These are phyloP conservation scores for Eucalyptus brandiana DNA, from an alignment of 345 rosid species.

Conservation along the genomic window DNA sequence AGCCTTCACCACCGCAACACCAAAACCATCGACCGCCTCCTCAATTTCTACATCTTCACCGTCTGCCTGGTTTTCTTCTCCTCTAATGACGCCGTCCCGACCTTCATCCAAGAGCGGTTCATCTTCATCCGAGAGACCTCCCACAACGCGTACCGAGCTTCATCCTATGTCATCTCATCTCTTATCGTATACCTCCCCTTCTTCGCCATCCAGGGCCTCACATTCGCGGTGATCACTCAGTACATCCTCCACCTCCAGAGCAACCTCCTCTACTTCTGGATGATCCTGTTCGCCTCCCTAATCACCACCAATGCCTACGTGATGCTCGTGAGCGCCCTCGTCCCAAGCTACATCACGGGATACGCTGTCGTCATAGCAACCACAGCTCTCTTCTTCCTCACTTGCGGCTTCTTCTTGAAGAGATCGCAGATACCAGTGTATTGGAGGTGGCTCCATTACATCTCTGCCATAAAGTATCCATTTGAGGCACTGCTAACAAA, in stretches of 20 bases:
- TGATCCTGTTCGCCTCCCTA: conserved; percentile 43
- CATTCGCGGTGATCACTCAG: conserved; percentile 31
- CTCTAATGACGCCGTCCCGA: conserved; percentile 62
- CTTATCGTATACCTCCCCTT: conserved; percentile 53
- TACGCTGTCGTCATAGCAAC: conserved; percentile 56
- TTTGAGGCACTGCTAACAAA: conserved; percentile 42
- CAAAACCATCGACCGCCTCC: conserved; percentile 27
- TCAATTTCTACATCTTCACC: conserved; percentile 57
- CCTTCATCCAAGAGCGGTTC: conserved; percentile 60
- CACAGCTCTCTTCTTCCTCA: conserved; percentile 56
- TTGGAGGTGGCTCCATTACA: conserved; percentile 61
- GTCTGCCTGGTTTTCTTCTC: conserved; percentile 58
- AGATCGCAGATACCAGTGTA: conserved; percentile 18
- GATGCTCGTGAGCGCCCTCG: conserved; percentile 64
- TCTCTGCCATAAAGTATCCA: conserved; percentile 58
- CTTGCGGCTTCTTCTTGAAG: conserved; percentile 52
- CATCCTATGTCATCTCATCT: conserved; percentile 50
- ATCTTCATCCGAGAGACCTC: conserved; percentile 63
- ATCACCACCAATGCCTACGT: conserved; percentile 53
- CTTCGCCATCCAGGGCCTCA: conserved; percentile 49
- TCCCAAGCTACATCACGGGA: conserved; percentile 50
- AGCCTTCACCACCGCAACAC: conserved; percentile 5
- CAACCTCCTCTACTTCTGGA: conserved; percentile 36
- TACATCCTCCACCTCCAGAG: conserved; percentile 16
- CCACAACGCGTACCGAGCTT: conserved; percentile 59